Evolutionary conservation across 768 basidiomycete genomes (phyloP), one percentile per base, ranked within the genome.

Genomic region (Boletus edulis): DNA sequence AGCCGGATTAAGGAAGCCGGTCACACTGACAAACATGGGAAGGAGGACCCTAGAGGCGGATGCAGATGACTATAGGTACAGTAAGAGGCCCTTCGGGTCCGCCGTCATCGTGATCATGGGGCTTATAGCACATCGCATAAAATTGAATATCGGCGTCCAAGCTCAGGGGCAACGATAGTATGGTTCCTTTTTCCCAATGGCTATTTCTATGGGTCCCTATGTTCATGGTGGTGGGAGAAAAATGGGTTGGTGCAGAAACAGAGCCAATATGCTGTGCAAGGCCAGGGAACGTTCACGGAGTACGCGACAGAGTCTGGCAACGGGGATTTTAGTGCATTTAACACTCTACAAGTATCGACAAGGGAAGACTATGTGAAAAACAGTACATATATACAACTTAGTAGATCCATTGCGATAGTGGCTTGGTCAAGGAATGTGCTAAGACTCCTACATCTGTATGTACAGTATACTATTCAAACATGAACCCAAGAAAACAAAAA

Each of bases 11-110:
- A 57, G 46, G 17, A 34, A 22, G 17, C 29, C 18, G 2, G 35
- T 56, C 20, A 14, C 10, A 6, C 17, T 46, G 55, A 57, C 55
- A 43, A 12, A 41, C 44, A 59, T 59, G 51, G 31, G 51, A 58
- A 49, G 41, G 8, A 18, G 27, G 27, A 9, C 27, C 29, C 3
- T n/a, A 9, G 35, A 31, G 10, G 31, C 8, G 22, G 5, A 24
- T 22, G 29, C 29, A 29, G 29, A 29, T 29, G 29, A 8, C 29
- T 29, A 29, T 27, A 9, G 9, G 27, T 27, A 9, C 29, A 29
- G 29, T 29, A 9, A 9, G 2, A 2, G 9, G 29, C 29, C 48
- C 31, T 49, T 59, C 49, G 57, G 57, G 14, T 34, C 57, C 47
- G 50, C 42, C 8, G 8, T 29, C 29, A 29, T 29, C 18, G 18